Percentiles rank a stretch among this genome's conserved stretches.
These are phyloP conservation scores for Brasilioporus rufonigricans DNA, from an alignment of 768 basidiomycete genomes.

Conservation along the genomic window DNA sequence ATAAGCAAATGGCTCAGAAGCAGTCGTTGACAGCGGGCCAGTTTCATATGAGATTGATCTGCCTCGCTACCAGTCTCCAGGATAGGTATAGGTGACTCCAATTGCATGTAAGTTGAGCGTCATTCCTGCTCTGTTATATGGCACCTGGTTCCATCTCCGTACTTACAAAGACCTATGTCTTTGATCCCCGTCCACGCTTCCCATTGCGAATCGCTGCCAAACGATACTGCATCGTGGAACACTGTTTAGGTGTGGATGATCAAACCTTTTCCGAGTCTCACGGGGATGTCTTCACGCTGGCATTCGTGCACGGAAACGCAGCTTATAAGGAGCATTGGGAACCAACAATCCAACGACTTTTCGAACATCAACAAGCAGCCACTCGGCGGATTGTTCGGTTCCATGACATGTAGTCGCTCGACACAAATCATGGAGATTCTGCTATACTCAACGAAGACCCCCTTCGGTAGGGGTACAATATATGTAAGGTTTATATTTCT, in stretches of 20 bases:
- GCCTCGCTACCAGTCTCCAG: no score
- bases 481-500: not conserved
- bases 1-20: no score
- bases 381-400: not conserved
- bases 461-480: not conserved
- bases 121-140: not conserved
- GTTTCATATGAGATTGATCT: no score
- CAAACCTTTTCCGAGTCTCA: not conserved
- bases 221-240: conserved; percentile 5
- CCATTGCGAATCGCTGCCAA: conserved; percentile 10
- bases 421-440: conserved; percentile 4
- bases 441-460: conserved; percentile 9
- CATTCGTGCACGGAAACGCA: conserved; percentile 3
- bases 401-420: conserved; percentile 7
- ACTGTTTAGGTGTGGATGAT: not conserved
- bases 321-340: conserved; percentile 8
- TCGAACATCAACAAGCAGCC: not conserved
- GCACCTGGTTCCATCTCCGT: not conserved
- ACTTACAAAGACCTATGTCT: conserved; percentile 1
- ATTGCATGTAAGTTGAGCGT: no score
- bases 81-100: no score
- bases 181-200: conserved; percentile 10
- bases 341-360: not conserved
- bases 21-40: no score
- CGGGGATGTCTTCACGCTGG: not conserved